Evolutionary conservation across 202 grass and related monocot genomes (phyloP).

Genomic region (Carex arenaria): DNA sequence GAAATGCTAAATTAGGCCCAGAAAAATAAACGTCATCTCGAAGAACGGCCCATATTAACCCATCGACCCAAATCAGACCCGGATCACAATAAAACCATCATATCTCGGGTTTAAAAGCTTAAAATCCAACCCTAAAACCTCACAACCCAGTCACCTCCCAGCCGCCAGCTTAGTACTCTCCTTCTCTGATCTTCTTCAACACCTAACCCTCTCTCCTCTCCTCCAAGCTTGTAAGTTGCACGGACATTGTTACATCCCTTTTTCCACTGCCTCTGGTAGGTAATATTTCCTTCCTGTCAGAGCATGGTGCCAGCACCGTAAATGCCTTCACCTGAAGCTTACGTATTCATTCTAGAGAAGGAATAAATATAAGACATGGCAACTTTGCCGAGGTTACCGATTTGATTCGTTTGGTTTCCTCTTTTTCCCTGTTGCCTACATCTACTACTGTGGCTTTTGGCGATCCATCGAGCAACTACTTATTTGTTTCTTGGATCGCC

Average conservation of each 20-base stretch:
- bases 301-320: neutral
- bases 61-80: too few relatives aligned
- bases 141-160: too few relatives aligned
- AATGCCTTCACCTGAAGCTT: neutral
- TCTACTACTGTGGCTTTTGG: neutral
- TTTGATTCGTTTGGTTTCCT: slow-evolving; percentile 13
- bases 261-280: neutral
- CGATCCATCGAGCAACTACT: neutral
- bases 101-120: too few relatives aligned
- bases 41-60: too few relatives aligned
- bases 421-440: slow-evolving; percentile 29
- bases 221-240: neutral
- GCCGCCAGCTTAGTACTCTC: too few relatives aligned
- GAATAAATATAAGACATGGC: neutral
- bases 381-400: slow-evolving; percentile 24
- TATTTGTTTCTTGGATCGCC: slow-evolving; percentile 8
- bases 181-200: neutral
- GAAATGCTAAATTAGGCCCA: too few relatives aligned
- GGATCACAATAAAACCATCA: too few relatives aligned
- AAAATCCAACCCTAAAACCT: too few relatives aligned
- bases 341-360: neutral
- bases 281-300: neutral
- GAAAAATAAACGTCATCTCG: too few relatives aligned
- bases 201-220: neutral
- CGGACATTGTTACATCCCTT: too few relatives aligned